Evolutionary conservation across 768 basidiomycete species (phyloP).

Genomic region (Pulveroboletus sp.): DNA sequence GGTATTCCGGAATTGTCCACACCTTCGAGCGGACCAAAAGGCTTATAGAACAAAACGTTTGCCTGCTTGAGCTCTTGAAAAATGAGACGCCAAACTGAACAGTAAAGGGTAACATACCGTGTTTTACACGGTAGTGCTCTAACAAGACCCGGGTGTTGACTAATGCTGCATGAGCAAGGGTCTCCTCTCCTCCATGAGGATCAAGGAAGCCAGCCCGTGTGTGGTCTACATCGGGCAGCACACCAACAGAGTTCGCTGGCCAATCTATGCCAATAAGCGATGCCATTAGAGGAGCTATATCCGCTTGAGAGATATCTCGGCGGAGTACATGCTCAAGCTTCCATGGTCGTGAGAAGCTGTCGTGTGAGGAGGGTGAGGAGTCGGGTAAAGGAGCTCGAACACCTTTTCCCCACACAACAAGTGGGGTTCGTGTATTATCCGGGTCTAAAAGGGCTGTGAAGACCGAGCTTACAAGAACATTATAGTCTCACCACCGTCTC

Average conservation of each 20-base stretch:
- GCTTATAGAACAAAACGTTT: conserved; percentile 58
- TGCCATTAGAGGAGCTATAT: conserved; percentile 75
- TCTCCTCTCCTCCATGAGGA: conserved; percentile 41
- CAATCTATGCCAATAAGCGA: conserved; percentile 65
- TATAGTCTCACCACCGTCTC: conserved; percentile 64
- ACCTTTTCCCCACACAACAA: conserved; percentile 79
- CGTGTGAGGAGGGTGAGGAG: conserved; percentile 53
- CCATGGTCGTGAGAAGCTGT: conserved; percentile 67
- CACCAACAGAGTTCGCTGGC: conserved; percentile 81
- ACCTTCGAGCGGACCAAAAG: conserved; percentile 49
- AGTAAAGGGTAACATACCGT: conserved; percentile 42
- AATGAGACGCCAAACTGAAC: conserved; percentile 1
- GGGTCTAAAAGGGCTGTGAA: conserved; percentile 52
- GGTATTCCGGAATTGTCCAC: conserved; percentile 22
- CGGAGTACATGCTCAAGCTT: conserved; percentile 51
- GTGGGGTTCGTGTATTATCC: conserved; percentile 82
- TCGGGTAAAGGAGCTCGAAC: conserved; percentile 65
- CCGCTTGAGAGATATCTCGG: conserved; percentile 79
- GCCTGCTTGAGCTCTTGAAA: conserved; percentile 54
- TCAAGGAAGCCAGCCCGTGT: conserved; percentile 54
- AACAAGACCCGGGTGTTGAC: conserved; percentile 68
- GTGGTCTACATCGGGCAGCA: conserved; percentile 70
- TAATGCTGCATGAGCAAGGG: conserved; percentile 49
- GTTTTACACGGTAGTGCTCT: conserved; percentile 75
- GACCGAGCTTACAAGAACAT: not conserved